These are phyloP conservation scores for Colletotrichum sp. DNA, from an alignment of 2,329 filamentous ascomycete species.

Conservation along the genomic window DNA sequence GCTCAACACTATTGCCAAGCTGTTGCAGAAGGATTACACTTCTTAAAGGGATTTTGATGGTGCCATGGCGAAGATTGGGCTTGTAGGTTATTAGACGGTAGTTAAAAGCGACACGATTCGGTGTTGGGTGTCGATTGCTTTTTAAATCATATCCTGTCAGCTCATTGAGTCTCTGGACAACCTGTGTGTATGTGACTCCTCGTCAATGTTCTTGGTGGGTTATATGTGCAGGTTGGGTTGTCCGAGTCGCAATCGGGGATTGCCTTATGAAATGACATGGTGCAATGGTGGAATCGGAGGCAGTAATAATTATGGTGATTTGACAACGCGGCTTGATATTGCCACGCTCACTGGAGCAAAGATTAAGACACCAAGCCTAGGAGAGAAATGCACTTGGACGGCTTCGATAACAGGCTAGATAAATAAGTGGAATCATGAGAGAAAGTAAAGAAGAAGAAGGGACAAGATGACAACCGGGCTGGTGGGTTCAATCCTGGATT, in stretches of 20 bases:
- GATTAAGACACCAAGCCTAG: rapidly evolving
- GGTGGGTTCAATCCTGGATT: too few relatives aligned
- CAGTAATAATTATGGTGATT: too few relatives aligned
- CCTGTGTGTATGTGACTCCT: background rate
- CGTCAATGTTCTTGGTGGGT: background rate
- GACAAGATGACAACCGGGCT: too few relatives aligned
- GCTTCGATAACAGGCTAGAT: too few relatives aligned
- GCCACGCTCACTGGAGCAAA: too few relatives aligned
- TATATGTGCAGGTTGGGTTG: background rate
- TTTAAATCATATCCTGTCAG: background rate
- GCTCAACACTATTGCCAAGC: slow-evolving; percentile 69
- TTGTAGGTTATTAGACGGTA: slow-evolving; percentile 18
- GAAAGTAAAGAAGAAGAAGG: too few relatives aligned
- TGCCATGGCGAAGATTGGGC: background rate
- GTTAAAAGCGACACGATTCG: slow-evolving; percentile 19
- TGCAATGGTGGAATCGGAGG: too few relatives aligned
- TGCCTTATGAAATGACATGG: background rate
- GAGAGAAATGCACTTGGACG: too few relatives aligned
- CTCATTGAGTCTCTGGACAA: background rate
- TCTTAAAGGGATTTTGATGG: slow-evolving; percentile 25
- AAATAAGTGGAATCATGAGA: too few relatives aligned
- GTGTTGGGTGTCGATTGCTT: background rate
- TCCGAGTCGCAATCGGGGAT: rapidly evolving
- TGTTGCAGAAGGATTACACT: slow-evolving; percentile 67
- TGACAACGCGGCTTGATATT: rapidly evolving